phyloP scores from a whole-genome alignment of 441 rosid genomes.

The Populus hybrid region DNA sequence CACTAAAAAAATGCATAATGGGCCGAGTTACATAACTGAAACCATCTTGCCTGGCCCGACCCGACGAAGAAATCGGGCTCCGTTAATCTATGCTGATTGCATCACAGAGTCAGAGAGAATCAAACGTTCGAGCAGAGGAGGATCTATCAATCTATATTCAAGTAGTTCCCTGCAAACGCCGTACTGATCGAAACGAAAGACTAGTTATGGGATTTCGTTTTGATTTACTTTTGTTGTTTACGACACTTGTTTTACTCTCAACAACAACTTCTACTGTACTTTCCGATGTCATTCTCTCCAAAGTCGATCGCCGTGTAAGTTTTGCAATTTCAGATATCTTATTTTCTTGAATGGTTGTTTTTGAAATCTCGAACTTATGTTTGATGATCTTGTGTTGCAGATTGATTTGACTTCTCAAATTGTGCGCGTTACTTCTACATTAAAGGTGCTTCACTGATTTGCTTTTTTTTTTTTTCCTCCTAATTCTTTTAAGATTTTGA shows the following conservation, averaged over 20 bases:
- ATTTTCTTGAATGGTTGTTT: background rate
- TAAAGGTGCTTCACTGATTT: slow-evolving; percentile 52
- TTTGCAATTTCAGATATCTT: background rate
- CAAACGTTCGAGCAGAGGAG: background rate
- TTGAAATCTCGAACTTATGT: background rate
- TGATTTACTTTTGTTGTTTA: slow-evolving; percentile 31
- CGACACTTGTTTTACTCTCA: slow-evolving; percentile 34
- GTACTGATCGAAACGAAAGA: background rate
- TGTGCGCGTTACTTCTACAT: slow-evolving; percentile 59
- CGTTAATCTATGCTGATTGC: background rate
- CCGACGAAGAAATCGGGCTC: background rate
- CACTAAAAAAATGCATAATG: background rate
- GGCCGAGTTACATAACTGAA: background rate
- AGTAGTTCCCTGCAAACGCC: background rate
- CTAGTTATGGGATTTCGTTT: slow-evolving; percentile 17
- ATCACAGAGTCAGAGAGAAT: background rate
- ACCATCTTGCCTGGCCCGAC: background rate
- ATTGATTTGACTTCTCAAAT: slow-evolving; percentile 82
- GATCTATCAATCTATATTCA: background rate
- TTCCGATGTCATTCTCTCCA: slow-evolving; percentile 84
- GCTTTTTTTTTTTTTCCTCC: background rate
- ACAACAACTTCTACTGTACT: slow-evolving; percentile 37
- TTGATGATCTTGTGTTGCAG: slow-evolving; percentile 39
- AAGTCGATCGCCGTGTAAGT: slow-evolving; percentile 91
- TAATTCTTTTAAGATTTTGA: background rate